Conservation (phyloP, 768 basidiomycete genomes). For the Tulasnella sp. region DNA sequence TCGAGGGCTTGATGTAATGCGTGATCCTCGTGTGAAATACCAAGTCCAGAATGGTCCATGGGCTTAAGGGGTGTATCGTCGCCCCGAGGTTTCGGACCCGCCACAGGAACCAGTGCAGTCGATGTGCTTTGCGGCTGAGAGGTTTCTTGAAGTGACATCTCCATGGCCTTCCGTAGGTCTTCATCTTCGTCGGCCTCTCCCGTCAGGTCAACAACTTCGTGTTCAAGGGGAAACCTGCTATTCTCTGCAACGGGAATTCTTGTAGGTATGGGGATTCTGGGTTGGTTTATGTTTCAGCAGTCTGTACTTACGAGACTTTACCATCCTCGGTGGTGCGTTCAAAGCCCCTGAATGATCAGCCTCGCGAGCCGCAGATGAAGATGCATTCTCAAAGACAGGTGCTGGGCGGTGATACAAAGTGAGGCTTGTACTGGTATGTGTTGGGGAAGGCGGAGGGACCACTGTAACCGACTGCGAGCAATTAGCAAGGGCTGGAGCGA, state of each 20-base stretch:
- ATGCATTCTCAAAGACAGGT: not conserved
- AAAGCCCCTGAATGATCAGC: not conserved
- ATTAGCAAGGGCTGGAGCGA: not conserved
- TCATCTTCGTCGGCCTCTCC: slow-evolving; percentile 23
- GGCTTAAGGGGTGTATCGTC: not conserved
- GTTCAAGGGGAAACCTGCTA: not conserved
- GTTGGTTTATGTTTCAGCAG: not conserved
- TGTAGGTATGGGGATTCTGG: not conserved
- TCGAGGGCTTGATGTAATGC: slow-evolving; percentile 65
- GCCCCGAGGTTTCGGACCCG: slow-evolving; percentile 7
- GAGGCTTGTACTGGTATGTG: not conserved
- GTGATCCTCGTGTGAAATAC: slow-evolving; percentile 50
- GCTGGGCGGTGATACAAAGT: not conserved
- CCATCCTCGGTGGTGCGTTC: not conserved
- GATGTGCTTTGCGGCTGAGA: not conserved
- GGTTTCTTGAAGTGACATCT: slow-evolving; percentile 11
- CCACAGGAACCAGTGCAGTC: not conserved
- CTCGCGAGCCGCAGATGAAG: not conserved
- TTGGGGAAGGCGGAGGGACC: not conserved
- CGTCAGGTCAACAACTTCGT: slow-evolving; percentile 15
- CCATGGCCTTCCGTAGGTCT: slow-evolving; percentile 19
- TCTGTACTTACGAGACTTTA: slow-evolving; percentile 3
- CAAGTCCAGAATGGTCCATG: not conserved
- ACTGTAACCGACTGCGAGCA: not conserved
- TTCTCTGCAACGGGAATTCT: not conserved